Conservation (phyloP, 139 green algal genomes). For the Auxenochlorella pyrenoidosa region DNA sequence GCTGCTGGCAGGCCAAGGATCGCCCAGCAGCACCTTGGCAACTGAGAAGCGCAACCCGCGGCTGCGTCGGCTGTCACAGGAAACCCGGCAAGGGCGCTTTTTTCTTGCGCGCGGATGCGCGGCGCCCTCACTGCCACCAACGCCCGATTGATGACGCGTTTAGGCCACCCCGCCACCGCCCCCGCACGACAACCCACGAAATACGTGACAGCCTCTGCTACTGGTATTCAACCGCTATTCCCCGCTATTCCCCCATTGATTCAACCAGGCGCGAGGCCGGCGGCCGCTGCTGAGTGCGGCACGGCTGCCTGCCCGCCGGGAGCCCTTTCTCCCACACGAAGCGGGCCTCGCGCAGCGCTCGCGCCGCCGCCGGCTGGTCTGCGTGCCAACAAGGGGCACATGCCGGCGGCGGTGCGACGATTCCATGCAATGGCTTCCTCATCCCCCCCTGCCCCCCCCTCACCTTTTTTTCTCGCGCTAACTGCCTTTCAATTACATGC, state of each 20-base stretch:
- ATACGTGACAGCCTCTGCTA: slow-evolving; percentile 1
- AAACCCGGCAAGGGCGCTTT: background rate
- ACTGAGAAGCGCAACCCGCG: background rate
- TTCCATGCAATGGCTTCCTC: background rate
- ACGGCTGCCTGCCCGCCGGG: too few species aligned
- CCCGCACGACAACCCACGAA: background rate
- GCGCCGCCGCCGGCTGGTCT: too few species aligned
- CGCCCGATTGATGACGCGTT: background rate
- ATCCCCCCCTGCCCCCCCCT: too few species aligned
- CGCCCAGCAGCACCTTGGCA: background rate
- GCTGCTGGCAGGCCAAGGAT: background rate
- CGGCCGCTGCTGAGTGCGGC: background rate
- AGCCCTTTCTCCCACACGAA: too few species aligned
- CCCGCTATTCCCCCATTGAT: background rate
- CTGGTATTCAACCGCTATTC: background rate
- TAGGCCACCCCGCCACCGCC: background rate
- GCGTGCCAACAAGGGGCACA: too few species aligned
- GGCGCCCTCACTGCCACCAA: background rate
- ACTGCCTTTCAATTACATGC: background rate
- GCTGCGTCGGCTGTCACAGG: background rate
- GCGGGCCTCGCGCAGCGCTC: too few species aligned
- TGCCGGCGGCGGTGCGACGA: background rate
- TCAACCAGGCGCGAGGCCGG: background rate
- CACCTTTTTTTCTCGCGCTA: background rate
- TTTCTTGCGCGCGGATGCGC: background rate